phyloP scores from a whole-genome alignment of 139 green algal species.

The Closterium sp. region DNA sequence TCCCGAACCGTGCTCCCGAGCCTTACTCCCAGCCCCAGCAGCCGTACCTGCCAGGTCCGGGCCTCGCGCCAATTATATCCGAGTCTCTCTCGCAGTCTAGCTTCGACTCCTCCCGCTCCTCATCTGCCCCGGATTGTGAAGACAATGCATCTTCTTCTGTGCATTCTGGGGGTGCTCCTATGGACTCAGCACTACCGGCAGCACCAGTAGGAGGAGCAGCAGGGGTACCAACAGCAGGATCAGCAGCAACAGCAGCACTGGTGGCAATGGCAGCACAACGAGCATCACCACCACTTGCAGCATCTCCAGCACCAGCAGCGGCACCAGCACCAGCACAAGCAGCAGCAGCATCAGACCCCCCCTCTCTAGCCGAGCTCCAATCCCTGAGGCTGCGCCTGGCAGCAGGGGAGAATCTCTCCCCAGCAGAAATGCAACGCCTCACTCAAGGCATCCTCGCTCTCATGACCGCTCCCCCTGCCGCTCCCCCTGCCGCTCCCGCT shows the following conservation, averaged over 20 bases:
- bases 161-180: no score
- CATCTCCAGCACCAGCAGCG: neutral
- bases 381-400: neutral
- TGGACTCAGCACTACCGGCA: neutral
- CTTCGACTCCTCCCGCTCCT: constrained; percentile 25
- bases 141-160: no score
- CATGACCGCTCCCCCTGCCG: neutral
- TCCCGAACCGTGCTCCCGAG: neutral
- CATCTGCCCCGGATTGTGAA: constrained; percentile 19
- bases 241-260: neutral
- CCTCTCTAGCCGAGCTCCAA: neutral
- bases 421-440: neutral
- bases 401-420: neutral
- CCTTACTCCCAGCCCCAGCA: constrained; percentile 4
- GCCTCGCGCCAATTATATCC: constrained; percentile 16
- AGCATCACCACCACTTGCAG: neutral
- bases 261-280: neutral
- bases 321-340: neutral
- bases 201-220: neutral
- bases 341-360: neutral
- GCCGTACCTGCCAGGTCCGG: constrained; percentile 31
- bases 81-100: constrained; percentile 1
- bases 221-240: neutral
- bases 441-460: neutral
- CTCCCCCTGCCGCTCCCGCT: neutral